Base-by-base conservation (phyloP, 163 green algal species). In the Scenedesmus sp. region DNA sequence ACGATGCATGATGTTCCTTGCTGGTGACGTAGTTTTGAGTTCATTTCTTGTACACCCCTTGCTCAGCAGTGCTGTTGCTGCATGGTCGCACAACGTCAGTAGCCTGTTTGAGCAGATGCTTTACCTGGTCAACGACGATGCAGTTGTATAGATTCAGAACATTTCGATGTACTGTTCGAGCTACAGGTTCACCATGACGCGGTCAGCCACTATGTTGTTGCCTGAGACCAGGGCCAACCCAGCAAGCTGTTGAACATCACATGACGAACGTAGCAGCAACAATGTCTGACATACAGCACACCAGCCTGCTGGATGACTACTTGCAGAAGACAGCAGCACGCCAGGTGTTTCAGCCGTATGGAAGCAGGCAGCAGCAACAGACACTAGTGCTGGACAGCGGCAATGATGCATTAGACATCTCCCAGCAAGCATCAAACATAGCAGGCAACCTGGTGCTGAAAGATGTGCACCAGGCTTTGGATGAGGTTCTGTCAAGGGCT, bases 301-400 rank as follows among this genome's bases (percentile, higher is more conserved):
- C 76, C 2, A 79, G 57, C 74, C 60, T 91, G 3, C 62, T 91
- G 16, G 87, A 91, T 67, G 56, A 74, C 0, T 91, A 91, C n/a
- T 59, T 91, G 56, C 34, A 76, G 60, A 20, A n/a, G 12, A 91
- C 76, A n/a, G 74, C 76, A 52, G 46, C 67, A 23, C 46, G 70
- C 70, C 23, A 4, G 23, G 70, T 79, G 70, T 4, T 5, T 2
- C 12, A 79, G 6, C 70, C 23, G 5, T 8, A 13, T 23, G 46
- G 70, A 2, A 6, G 46, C 1, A 79, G 70, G 73, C 15, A 67
- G 10, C 54, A 57, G 55, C n/a, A 26, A 2, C 5, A 70, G 13
- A 26, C 23, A 6, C 26, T 15, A 56, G 64, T 56, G 20, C 70
- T 73, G 1, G 52, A 52, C 55, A 15, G 60, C n/a, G 62, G 20